Evolutionary conservation across 2,329 filamentous ascomycete species (phyloP), one percentile per base, ranked within the genome.

Genomic region (Paecilomyces sp.): DNA sequence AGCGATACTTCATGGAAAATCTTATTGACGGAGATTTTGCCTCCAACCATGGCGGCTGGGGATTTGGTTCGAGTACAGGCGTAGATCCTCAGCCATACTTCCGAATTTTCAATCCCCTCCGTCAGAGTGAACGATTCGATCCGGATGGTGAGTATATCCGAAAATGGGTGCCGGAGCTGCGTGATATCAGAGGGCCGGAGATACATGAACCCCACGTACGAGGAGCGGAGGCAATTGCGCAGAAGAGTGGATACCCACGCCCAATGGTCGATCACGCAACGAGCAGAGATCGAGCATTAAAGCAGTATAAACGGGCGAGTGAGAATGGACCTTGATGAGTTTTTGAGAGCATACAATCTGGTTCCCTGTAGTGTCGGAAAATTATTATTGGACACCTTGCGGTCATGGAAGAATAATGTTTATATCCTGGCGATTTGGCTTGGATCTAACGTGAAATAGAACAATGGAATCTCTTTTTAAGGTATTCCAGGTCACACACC

Each of bases 41-140:
- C 0, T 88, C 84, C 60, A 93, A 93, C 72, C 91, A 90, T 62
- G 85, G 86, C 8, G 86, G 86, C 0, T 88, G 86, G 85, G 86
- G 85, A 0, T 88, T 87, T 64, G 75, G 81, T 25, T 86, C 88
- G 3, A 85, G 82, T 18, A 87, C 87, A 0, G 89, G 90, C 1
- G 89, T 92, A 6, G 91, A 95, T 72, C 89, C 91, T 1, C 90
- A 96, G 74, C 91, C 92, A 0, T 96, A 95, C 71, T 96, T 96
- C 64, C 83, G 91, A 6, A 89, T 96, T 57, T 96, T 96, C 76
- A 96, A 95, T 67, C 92, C 92, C 0, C 72, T 91, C 53, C 76
- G 90, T 18, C 92, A 96, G 77, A 91, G 88, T 66, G 90, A 94
- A 79, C 92, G 89, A 74, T 96, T 95, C 66, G 92, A 96, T 70